phyloP scores from a whole-genome alignment of 2,329 filamentous ascomycete genomes.

The Fusarium zealandicum region DNA sequence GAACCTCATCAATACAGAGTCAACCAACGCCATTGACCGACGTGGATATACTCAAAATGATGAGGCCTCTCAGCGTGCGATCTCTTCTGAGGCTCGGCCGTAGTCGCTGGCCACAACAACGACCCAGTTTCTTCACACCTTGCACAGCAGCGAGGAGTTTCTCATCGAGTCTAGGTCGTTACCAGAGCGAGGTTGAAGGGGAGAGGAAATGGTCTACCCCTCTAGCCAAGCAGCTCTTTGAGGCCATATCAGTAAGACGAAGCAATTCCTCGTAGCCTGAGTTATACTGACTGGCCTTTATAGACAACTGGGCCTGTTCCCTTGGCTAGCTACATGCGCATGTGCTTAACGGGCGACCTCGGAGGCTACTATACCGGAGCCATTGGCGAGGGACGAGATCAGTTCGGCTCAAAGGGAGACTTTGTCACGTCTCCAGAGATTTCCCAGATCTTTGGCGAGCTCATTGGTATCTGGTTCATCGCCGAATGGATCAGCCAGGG shows the following conservation, averaged over 20 bases:
- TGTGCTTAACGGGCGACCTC: slow-evolving; percentile 90
- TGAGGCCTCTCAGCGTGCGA: slow-evolving; percentile 25
- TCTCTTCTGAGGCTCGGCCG: slow-evolving; percentile 16
- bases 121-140: slow-evolving; percentile 14
- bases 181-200: slow-evolving; percentile 36
- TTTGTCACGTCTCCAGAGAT: slow-evolving; percentile 98
- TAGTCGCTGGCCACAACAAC: slow-evolving; percentile 18
- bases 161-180: slow-evolving; percentile 32
- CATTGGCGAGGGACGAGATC: slow-evolving; percentile 73
- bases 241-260: slow-evolving; percentile 76
- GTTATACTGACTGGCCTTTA: not conserved
- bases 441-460: slow-evolving; percentile 94
- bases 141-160: slow-evolving; percentile 36
- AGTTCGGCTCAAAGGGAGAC: slow-evolving; percentile 92
- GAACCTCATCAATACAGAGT: not conserved
- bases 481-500: slow-evolving; percentile 97
- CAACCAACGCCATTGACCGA: not conserved
- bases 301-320: slow-evolving; percentile 85
- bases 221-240: slow-evolving; percentile 82
- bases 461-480: slow-evolving; percentile 93
- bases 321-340: slow-evolving; percentile 95
- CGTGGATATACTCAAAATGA: slow-evolving; percentile 17
- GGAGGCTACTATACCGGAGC: slow-evolving; percentile 93
- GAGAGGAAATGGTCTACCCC: slow-evolving; percentile 87
- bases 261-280: not conserved